phyloP scores from a whole-genome alignment of 176 grass and related monocot genomes.

The Oryza australiensis region DNA sequence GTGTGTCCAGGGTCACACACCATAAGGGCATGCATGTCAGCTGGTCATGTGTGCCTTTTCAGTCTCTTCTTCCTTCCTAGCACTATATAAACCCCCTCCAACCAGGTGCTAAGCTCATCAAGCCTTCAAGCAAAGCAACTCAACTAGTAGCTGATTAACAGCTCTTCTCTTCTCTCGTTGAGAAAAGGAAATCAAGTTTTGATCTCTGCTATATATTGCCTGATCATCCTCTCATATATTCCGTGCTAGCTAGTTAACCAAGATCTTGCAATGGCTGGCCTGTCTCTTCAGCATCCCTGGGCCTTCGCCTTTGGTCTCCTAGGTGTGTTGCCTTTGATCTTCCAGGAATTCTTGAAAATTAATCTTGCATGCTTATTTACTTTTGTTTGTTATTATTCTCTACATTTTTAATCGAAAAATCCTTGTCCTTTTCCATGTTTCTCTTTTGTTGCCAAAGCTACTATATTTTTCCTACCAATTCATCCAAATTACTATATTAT shows the following conservation, averaged over 20 bases:
- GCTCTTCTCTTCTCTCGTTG: background rate
- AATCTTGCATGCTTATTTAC: background rate
- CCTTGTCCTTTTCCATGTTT: background rate
- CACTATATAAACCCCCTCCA: slow-evolving; percentile 36
- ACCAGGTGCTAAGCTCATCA: slow-evolving; percentile 17
- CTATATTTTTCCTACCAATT: background rate
- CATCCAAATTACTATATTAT: background rate
- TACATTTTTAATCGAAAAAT: background rate
- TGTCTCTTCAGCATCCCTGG: slow-evolving; percentile 61
- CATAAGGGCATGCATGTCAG: background rate
- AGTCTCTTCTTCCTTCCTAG: background rate
- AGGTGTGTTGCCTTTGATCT: slow-evolving; percentile 32
- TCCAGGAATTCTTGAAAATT: background rate
- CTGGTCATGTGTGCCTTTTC: slow-evolving; percentile 22
- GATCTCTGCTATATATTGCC: no score
- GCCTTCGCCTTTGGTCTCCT: slow-evolving; percentile 66
- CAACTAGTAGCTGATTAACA: background rate
- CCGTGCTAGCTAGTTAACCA: background rate
- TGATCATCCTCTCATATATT: background rate
- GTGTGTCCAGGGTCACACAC: slow-evolving; percentile 5
- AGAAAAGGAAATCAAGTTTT: background rate
- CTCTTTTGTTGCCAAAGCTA: background rate
- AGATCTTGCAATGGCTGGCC: slow-evolving; percentile 48
- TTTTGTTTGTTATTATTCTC: background rate
- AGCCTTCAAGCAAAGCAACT: slow-evolving; percentile 24